phyloP scores from a whole-genome alignment of 1,139 yeast genomes.

The Casaregolazyma suthepensis region DNA sequence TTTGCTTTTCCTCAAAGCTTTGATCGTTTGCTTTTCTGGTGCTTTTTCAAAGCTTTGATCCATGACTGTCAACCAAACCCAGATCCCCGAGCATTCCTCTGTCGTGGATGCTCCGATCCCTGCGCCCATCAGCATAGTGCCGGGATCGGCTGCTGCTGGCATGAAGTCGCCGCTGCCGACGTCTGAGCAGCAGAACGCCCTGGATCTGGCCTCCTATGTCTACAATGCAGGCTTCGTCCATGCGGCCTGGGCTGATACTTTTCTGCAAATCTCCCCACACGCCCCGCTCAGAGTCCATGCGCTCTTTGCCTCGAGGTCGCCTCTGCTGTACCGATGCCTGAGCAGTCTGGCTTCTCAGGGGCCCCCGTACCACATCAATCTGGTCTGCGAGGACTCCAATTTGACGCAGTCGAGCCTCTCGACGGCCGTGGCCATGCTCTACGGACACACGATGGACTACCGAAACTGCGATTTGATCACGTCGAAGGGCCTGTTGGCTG shows the following conservation, averaged over 20 bases:
- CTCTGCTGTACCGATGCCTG: slow-evolving; percentile 28
- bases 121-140: not conserved
- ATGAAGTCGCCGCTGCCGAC: slow-evolving; percentile 3
- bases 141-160: slow-evolving; percentile 2
- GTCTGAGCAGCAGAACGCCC: slow-evolving; percentile 7
- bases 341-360: slow-evolving; percentile 21
- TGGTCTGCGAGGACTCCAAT: slow-evolving; percentile 48
- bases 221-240: slow-evolving; percentile 33
- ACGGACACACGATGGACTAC: slow-evolving; percentile 29
- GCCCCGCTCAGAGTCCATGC: slow-evolving; percentile 32
- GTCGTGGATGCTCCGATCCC: slow-evolving; percentile 6
- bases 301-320: slow-evolving; percentile 31
- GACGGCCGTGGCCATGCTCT: slow-evolving; percentile 32
- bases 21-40: not conserved
- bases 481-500: slow-evolving; percentile 29
- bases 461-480: slow-evolving; percentile 21
- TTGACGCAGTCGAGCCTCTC: slow-evolving; percentile 36
- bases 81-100: not conserved
- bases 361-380: slow-evolving; percentile 48
- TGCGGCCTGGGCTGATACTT: slow-evolving; percentile 36
- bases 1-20: not conserved
- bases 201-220: slow-evolving; percentile 28
- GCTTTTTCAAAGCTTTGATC: not conserved
- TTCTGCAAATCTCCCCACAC: slow-evolving; percentile 25
- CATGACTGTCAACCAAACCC: slow-evolving; percentile 3